These are phyloP conservation scores for Penicillium turbatum DNA, from an alignment of 495 filamentous ascomycete genomes.

Conservation along the genomic window DNA sequence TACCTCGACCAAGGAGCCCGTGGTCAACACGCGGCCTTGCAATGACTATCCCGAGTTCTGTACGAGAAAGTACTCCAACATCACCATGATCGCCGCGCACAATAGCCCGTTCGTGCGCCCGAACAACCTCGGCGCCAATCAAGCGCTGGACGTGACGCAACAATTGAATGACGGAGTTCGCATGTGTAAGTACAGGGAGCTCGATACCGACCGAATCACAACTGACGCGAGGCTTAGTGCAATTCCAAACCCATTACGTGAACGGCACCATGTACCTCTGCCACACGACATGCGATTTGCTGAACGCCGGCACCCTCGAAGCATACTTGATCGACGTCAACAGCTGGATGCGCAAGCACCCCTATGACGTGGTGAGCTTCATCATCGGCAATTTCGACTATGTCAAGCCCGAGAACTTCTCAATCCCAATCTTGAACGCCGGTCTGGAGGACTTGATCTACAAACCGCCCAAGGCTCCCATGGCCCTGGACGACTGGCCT, in stretches of 20 bases:
- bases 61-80: conserved; percentile 75
- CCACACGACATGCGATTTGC: conserved; percentile 73
- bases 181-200: conserved; percentile 60
- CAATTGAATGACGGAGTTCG: conserved; percentile 87
- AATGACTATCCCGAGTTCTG: conserved; percentile 88
- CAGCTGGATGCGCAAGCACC: conserved; percentile 69
- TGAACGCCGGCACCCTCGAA: conserved; percentile 74
- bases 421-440: conserved; percentile 55
- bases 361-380: conserved; percentile 89
- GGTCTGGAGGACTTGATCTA: conserved; percentile 70
- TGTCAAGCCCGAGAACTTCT: conserved; percentile 56
- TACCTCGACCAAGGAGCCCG: conserved; percentile 41
- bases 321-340: conserved; percentile 66
- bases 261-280: conserved; percentile 60
- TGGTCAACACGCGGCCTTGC: conserved; percentile 73
- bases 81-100: conserved; percentile 81
- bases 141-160: conserved; percentile 59
- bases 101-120: conserved; percentile 75
- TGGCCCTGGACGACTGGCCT: conserved; percentile 77
- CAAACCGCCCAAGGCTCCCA: conserved; percentile 61
- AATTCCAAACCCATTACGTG: conserved; percentile 75
- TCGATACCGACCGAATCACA: neutral
- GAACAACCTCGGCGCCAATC: conserved; percentile 75
- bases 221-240: conserved; percentile 47
- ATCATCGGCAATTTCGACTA: conserved; percentile 81